Evolutionary conservation across 1,284 basidiomycete species (phyloP), one percentile per base, ranked within the genome.

Genomic region (Coniferiporia weirii): DNA sequence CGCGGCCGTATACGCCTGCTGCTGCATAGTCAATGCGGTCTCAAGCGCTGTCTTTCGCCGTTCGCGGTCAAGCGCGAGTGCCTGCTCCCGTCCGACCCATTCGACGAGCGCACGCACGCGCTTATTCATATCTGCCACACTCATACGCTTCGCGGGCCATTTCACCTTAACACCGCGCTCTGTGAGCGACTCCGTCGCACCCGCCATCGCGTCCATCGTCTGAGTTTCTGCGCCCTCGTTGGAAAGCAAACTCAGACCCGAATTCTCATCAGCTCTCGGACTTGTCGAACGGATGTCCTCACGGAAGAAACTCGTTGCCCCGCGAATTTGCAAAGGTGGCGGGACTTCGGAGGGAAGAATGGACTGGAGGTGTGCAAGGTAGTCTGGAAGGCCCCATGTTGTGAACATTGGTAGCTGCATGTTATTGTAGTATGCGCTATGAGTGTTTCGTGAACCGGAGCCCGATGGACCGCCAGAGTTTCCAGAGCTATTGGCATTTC

Each of bases 81-180:
- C 83, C 70, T 95, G 91, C 68, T 91, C 88, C 61, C 91, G 80
- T 46, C 88, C 89, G 12, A 95, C 92, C 84, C 93, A 98, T 68
- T 98, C 96, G 38, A 96, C 84, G 60, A 98, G 81, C 58, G 89
- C 85, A 49, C 93, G 81, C 19, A 97, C 93, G 19, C 96, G 85
- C 75, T 98, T 98, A 71, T 94, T 91, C 93, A 99, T 97, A 70
- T 99, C 96, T 17, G 87, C 89, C 22, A 96, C 87, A 65, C 95
- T 97, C 82, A 89, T 94, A 54, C 96, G 82, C 72, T 97, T 96
- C 63, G 85, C 84, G 0, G 96, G 96, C 86, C 93, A 99, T 66
- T 92, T 91, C 60, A 98, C 89, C 71, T 93, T 91, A 22, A 95
- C 93, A 1, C 94, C 91, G 45, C 93, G 81, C 71, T 98, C 95